Evolutionary conservation across 495 filamentous ascomycete genomes (phyloP).

Genomic region (Penicillium desertorum): DNA sequence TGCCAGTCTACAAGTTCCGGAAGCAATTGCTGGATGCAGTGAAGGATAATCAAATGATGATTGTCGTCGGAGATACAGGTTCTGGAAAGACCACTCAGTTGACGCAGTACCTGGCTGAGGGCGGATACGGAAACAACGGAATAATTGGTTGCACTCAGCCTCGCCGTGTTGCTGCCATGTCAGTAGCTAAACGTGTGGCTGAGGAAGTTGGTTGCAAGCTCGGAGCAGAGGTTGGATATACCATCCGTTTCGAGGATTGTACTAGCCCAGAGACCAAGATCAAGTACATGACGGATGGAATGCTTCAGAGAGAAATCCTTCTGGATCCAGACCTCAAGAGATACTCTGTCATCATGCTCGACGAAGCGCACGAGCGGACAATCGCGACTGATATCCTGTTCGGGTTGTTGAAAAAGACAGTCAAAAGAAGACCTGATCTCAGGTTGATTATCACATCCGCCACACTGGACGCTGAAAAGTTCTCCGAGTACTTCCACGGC

Average conservation of each 20-base stretch:
- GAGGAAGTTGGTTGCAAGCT: conserved; percentile 93
- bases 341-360: conserved; percentile 97
- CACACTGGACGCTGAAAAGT: conserved; percentile 96
- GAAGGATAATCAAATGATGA: conserved; percentile 80
- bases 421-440: conserved; percentile 81
- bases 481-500: conserved; percentile 90
- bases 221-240: conserved; percentile 93
- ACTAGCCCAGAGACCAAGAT: conserved; percentile 88
- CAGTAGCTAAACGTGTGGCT: conserved; percentile 91
- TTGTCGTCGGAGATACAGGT: conserved; percentile 96
- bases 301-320: conserved; percentile 92
- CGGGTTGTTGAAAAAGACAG: conserved; percentile 88
- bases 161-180: conserved; percentile 95
- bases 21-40: conserved; percentile 88
- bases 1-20: conserved; percentile 90
- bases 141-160: conserved; percentile 98
- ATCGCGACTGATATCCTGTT: conserved; percentile 96
- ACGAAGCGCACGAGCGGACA: conserved; percentile 96
- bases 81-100: conserved; percentile 97
- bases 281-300: conserved; percentile 99
- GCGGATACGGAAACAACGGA: conserved; percentile 81
- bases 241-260: conserved; percentile 95
- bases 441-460: conserved; percentile 95
- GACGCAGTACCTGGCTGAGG: conserved; percentile 92
- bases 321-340: conserved; percentile 81